These are phyloP conservation scores for Talaromyces islandicus DNA, from an alignment of 2,329 filamentous ascomycete genomes.

Conservation along the genomic window DNA sequence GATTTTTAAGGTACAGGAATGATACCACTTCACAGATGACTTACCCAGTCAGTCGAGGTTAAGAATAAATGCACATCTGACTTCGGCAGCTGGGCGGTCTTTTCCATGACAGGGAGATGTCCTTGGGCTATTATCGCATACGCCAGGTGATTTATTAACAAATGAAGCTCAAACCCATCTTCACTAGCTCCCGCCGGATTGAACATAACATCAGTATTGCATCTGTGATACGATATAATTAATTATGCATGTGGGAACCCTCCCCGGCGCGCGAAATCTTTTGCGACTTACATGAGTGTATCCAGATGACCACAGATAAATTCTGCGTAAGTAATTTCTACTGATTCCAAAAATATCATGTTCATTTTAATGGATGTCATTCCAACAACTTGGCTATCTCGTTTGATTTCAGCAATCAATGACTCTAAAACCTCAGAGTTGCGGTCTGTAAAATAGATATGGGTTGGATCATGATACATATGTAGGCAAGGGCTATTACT, in stretches of 20 bases:
- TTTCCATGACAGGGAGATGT: constrained; percentile 24
- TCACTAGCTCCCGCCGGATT: constrained; percentile 27
- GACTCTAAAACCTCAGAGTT: constrained; percentile 2
- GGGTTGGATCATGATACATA: constrained; percentile 34
- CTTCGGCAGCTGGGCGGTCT: constrained; percentile 18
- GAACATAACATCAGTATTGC: constrained; percentile 40
- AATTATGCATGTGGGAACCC: background rate
- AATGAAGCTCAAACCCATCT: constrained; percentile 32
- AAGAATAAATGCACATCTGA: constrained; percentile 24
- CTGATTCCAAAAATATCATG: constrained; percentile 37
- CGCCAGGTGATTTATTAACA: constrained; percentile 35
- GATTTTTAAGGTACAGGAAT: constrained; percentile 5
- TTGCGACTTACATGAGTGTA: constrained; percentile 24
- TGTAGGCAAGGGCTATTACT: constrained; percentile 35
- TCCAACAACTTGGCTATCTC: constrained; percentile 25
- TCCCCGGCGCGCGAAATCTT: background rate
- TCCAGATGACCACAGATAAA: constrained; percentile 26
- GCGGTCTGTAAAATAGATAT: constrained; percentile 34
- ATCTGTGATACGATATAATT: background rate
- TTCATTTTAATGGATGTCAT: constrained; percentile 37
- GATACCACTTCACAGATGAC: constrained; percentile 13
- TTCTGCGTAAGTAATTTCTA: constrained; percentile 31
- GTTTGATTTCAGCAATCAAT: constrained; percentile 1
- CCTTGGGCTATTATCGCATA: constrained; percentile 33
- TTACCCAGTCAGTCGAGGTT: constrained; percentile 20